A percentile compares a stretch with the other conserved stretches of the same genome.
Evolutionary conservation across 345 rosid species (phyloP).

Genomic region (Brassica napus): Da-Ae NC_063439.1:23145501-23146000

Average conservation of each 20-base stretch:
- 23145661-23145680: slow-evolving; percentile 3
- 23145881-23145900: neutral
- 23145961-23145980: neutral
- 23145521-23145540: slow-evolving; percentile 3
- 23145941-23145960: neutral
- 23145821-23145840: neutral
- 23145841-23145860: neutral
- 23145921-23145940: neutral
- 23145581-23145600: neutral
- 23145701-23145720: neutral
- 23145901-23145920: slow-evolving; percentile 6
- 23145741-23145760: neutral
- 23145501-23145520: neutral
- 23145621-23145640: slow-evolving; percentile 25
- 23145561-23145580: neutral
- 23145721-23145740: neutral
- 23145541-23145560: neutral
- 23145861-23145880: neutral
- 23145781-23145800: neutral
- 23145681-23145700: slow-evolving; percentile 9
- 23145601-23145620: slow-evolving; percentile 15
- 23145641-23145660: neutral
- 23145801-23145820: neutral
- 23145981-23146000: too few species aligned
- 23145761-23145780: neutral